Percentiles rank a stretch among this genome's conserved stretches.
These are phyloP conservation scores for Boletus nobilissimus DNA, from an alignment of 1,284 basidiomycete genomes.

Conservation along the genomic window DNA sequence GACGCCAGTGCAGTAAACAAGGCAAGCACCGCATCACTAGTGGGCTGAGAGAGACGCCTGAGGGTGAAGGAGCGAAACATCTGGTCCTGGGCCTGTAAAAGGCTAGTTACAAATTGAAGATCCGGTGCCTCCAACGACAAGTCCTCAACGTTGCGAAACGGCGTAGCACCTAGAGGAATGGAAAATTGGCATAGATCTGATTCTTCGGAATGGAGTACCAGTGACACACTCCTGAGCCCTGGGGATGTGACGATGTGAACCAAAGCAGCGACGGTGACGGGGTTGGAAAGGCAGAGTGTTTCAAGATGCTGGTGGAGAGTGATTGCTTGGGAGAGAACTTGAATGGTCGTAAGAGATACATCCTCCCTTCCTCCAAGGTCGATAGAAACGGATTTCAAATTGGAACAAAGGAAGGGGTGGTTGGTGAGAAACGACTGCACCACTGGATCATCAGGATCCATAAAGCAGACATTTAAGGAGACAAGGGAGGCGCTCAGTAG, in stretches of 20 bases:
- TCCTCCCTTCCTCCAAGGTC: not conserved
- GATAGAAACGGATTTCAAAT: conserved; percentile 9
- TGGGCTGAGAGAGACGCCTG: not conserved
- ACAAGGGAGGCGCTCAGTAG: conserved; percentile 6
- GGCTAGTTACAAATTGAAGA: not conserved
- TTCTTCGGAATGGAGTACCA: not conserved
- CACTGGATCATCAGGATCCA: not conserved
- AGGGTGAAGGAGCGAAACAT: not conserved
- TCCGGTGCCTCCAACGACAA: conserved; percentile 10
- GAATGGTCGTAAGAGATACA: not conserved
- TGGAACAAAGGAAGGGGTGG: not conserved
- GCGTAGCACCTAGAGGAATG: not conserved
- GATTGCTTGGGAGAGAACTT: not conserved
- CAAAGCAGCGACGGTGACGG: no score
- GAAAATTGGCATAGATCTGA: not conserved
- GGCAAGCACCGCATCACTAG: not conserved
- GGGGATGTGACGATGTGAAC: not conserved
- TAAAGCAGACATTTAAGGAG: not conserved
- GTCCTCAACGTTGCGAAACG: conserved; percentile 1
- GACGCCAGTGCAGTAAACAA: not conserved
- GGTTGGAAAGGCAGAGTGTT: not conserved
- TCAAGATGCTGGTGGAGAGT: not conserved
- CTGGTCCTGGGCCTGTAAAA: conserved; percentile 16
- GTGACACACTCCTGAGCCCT: not conserved
- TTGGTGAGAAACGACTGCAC: conserved; percentile 17